Base-by-base conservation (phyloP, 768 basidiomycete species). In the Cyclocybe aegerita region DNA sequence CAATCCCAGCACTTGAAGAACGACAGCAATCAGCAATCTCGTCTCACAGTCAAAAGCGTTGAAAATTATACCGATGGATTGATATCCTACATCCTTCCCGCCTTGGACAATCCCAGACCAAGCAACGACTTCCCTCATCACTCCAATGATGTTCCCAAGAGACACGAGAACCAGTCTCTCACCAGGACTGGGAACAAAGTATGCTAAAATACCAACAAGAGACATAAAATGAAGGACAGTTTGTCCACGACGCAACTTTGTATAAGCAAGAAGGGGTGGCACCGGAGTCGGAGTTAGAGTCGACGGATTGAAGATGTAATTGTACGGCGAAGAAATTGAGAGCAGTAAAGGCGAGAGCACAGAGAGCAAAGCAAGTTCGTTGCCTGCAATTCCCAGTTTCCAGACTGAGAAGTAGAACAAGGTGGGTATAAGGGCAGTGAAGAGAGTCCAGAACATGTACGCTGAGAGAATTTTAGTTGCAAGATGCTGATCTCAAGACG, bases 341-440 rank as follows among this genome's bases (percentile, higher is more conserved):
- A 94, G 75, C 10, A 91, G 61, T 4, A 78, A 54, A 0, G 91
- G 90, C 0, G 92, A 83, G 23, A 95, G 77, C 7, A 83, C 81
- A 7, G 80, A 77, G 7, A 94, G 71, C 3, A 92, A 69, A 0
- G 91, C 80, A 11, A 90, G 73, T 62, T 96, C 93, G 33, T 86
- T 81, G 4, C 93, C 93, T 9, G 88, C 82, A 30, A 95, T 76
- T 23, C 88, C 90, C 12, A 94, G 83, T 62, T 91, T 80, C 93
- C 93, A 94, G 14, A 96, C 83, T 17, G 90, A 93, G 70, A 92
- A 95, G 69, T 94, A 95, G 72, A 95, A 95, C 3, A 95, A 73
- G 3, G 88, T 83, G 1, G 87, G 85, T 5, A 86, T 79, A 14
- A 93, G 80, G 3, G 83, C 78, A 1, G 93, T 94, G 64, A 89